Percentiles rank a stretch among this genome's conserved stretches.
Conservation (phyloP, 1,284 basidiomycete species). For the Ceratobasidium sp. region DNA sequence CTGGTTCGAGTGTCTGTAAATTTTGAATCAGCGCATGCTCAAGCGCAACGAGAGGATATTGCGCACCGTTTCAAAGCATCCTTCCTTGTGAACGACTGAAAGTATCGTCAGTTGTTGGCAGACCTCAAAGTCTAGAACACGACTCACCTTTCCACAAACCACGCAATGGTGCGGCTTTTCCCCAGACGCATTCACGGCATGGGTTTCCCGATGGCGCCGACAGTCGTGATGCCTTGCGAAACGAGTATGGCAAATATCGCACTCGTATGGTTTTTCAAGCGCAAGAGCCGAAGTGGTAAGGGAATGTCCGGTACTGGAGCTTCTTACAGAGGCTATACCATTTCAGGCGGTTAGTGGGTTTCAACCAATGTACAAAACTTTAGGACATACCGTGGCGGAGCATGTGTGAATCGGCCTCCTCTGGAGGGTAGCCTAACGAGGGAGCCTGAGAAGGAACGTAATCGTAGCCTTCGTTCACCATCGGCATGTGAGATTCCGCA, state of each 20-base stretch:
- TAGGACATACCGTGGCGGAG: slow-evolving; percentile 1
- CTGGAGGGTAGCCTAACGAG: not conserved
- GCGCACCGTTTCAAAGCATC: slow-evolving; percentile 28
- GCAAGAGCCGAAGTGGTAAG: slow-evolving; percentile 21
- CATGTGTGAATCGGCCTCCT: slow-evolving; percentile 1
- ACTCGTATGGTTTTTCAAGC: slow-evolving; percentile 31
- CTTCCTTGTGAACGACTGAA: slow-evolving; percentile 29
- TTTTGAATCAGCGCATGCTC: not conserved
- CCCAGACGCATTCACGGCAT: slow-evolving; percentile 31
- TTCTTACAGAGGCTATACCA: not conserved
- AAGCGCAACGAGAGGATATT: not conserved
- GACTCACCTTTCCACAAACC: slow-evolving; percentile 31
- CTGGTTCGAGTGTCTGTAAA: slow-evolving; percentile 18
- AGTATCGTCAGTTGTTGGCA: not conserved
- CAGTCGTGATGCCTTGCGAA: slow-evolving; percentile 35
- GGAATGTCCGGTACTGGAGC: not conserved
- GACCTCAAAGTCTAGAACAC: not conserved
- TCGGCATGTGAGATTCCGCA: slow-evolving; percentile 21
- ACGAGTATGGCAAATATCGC: slow-evolving; percentile 33
- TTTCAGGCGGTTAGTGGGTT: slow-evolving; percentile 17
- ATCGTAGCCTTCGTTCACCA: slow-evolving; percentile 2
- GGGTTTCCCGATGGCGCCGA: slow-evolving; percentile 35
- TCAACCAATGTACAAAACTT: not conserved
- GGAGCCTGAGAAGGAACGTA: slow-evolving; percentile 11
- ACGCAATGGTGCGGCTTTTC: slow-evolving; percentile 37